Evolutionary conservation across 176 grass and related monocot genomes (phyloP).

Genomic region (Rhynchospora breviuscula): DNA sequence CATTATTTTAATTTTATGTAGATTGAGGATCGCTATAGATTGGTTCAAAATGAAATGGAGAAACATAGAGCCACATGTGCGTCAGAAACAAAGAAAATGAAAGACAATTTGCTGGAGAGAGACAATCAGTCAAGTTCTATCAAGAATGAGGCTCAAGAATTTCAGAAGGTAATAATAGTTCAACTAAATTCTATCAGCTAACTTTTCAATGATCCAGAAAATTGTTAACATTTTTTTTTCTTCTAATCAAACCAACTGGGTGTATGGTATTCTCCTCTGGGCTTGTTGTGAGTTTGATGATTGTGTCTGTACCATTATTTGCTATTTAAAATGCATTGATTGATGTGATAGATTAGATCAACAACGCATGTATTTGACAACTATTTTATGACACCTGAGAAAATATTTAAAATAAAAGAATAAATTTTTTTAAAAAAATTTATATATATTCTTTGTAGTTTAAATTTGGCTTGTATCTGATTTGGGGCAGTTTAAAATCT

Average conservation of each 20-base stretch:
- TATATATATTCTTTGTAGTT: not conserved
- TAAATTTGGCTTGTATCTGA: not conserved
- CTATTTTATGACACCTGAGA: not conserved
- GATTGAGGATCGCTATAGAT: slow-evolving; percentile 33
- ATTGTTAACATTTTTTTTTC: not conserved
- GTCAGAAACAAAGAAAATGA: slow-evolving; percentile 40
- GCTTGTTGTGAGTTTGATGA: not conserved
- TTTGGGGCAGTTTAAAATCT: not conserved
- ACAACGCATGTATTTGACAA: not conserved
- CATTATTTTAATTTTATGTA: slow-evolving; percentile 16
- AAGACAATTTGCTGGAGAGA: slow-evolving; percentile 38
- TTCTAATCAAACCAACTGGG: not conserved
- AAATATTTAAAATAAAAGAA: not conserved
- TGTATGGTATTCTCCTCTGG: not conserved
- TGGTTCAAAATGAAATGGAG: slow-evolving; percentile 38
- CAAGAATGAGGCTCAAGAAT: slow-evolving; percentile 48
- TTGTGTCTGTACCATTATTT: not conserved
- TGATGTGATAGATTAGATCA: not conserved
- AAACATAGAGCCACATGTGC: slow-evolving; percentile 40
- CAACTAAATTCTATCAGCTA: too few relatives aligned
- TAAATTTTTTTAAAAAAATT: not conserved
- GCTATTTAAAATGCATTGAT: not conserved
- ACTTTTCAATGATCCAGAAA: not conserved
- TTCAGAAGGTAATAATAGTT: slow-evolving; percentile 43
- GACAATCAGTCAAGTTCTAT: slow-evolving; percentile 32